Evolutionary conservation across 2,329 filamentous ascomycete genomes (phyloP).

Genomic region (Leptographium wingfieldii): DNA sequence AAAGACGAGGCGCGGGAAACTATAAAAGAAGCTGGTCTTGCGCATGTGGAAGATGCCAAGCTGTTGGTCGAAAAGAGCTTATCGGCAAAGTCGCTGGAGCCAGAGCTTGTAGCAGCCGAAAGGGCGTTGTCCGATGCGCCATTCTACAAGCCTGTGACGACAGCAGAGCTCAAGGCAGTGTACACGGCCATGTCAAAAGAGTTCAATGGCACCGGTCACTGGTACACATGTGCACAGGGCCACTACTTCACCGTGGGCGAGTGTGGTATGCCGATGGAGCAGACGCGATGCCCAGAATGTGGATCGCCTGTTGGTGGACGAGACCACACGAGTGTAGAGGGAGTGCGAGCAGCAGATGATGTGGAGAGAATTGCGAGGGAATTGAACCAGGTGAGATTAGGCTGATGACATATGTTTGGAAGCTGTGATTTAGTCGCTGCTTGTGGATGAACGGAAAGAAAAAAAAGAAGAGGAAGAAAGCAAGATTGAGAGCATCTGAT

Average conservation of each 20-base stretch:
- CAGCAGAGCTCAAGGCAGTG: constrained; percentile 37
- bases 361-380: constrained; percentile 27
- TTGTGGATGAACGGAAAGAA: neutral
- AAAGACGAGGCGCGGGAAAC: too few relatives aligned
- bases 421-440: neutral
- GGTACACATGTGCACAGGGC: constrained; percentile 45
- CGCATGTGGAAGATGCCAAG: constrained; percentile 13
- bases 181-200: constrained; percentile 37
- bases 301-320: constrained; percentile 41
- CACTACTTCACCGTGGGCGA: constrained; percentile 54
- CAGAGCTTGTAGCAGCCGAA: neutral
- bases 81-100: constrained; percentile 16
- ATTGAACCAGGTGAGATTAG: neutral
- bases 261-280: constrained; percentile 53
- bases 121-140: neutral
- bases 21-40: neutral
- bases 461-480: too few relatives aligned
- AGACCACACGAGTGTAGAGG: constrained; percentile 33
- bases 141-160: constrained; percentile 31
- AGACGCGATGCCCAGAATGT: constrained; percentile 50
- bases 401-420: neutral
- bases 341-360: constrained; percentile 35
- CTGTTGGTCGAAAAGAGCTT: constrained; percentile 10
- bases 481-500: too few relatives aligned
- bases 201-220: constrained; percentile 43